These are phyloP conservation scores for Colletotrichum shisoi DNA, from an alignment of 2,329 filamentous ascomycete species.

Conservation along the genomic window DNA sequence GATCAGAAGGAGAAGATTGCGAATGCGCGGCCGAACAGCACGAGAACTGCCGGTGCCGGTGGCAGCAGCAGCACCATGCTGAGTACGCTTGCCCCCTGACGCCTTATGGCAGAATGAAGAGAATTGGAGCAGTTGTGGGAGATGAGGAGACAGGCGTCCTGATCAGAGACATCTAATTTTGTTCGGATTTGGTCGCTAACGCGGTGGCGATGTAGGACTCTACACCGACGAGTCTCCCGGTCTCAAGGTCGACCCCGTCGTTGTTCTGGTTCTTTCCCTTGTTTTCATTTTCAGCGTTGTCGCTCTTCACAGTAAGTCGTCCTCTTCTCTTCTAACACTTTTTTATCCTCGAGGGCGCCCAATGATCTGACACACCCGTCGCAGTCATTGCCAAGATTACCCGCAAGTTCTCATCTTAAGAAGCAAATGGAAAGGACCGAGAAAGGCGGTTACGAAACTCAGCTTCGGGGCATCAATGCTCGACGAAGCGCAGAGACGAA, in stretches of 20 bases:
- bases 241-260: conserved; percentile 96
- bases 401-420: conserved; percentile 78
- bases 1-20: conserved; percentile 97
- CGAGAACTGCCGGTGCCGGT: conserved; percentile 89
- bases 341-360: background rate
- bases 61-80: conserved; percentile 98
- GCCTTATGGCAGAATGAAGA: background rate
- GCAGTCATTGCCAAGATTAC: conserved; percentile 95
- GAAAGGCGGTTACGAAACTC: background rate
- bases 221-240: conserved; percentile 99
- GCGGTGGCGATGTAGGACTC: conserved; percentile 65
- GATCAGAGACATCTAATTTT: too few relatives aligned
- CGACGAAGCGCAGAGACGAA: background rate
- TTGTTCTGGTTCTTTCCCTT: conserved; percentile 93
- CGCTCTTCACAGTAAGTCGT: conserved; percentile 88
- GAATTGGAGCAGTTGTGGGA: background rate
- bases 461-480: background rate
- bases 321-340: background rate
- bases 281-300: conserved; percentile 99
- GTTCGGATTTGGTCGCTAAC: conserved; percentile 42
- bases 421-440: conserved; percentile 43
- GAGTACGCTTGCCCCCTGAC: conserved; percentile 66
- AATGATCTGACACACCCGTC: conserved; percentile 25
- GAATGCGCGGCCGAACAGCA: conserved; percentile 91
- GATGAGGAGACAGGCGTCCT: background rate